Evolutionary conservation across 176 grass and related monocot genomes (phyloP).

Genomic region (Carex kokanica): DNA sequence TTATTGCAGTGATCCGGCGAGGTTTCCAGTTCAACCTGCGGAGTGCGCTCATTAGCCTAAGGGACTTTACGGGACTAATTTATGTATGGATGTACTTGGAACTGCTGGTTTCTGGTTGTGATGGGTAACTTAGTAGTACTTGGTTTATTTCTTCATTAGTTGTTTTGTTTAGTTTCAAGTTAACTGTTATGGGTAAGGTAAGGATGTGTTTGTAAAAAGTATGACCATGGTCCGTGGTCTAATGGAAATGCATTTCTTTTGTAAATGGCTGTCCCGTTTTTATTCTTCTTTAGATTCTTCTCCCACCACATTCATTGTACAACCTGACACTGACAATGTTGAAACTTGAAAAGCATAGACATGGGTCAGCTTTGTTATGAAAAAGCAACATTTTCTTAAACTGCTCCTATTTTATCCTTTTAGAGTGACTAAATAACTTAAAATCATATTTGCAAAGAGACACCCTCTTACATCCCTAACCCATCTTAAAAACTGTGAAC

Average conservation of each 20-base stretch:
- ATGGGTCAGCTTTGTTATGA: no score
- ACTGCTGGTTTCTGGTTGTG: constrained; percentile 45
- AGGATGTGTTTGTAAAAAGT: not conserved
- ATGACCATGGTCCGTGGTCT: not conserved
- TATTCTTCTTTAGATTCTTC: not conserved
- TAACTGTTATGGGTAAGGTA: not conserved
- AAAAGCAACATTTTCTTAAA: no score
- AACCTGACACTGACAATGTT: not conserved
- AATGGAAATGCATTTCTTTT: constrained; percentile 12
- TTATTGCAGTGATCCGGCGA: constrained; percentile 71
- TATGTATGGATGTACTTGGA: constrained; percentile 14
- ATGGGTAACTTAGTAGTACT: not conserved
- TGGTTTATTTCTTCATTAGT: constrained; percentile 5
- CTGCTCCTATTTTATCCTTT: no score
- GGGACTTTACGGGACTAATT: not conserved
- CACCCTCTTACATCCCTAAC: no score
- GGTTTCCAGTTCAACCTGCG: constrained; percentile 64
- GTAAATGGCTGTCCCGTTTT: not conserved
- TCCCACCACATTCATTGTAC: not conserved
- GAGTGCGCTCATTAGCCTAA: constrained; percentile 60
- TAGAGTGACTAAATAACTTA: no score
- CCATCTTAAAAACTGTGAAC: no score
- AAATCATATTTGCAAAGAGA: no score
- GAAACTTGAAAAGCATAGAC: not conserved
- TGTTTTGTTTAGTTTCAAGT: not conserved